Conservation (phyloP, 179 eudicot species). For the Vitellaria paradoxa region DNA sequence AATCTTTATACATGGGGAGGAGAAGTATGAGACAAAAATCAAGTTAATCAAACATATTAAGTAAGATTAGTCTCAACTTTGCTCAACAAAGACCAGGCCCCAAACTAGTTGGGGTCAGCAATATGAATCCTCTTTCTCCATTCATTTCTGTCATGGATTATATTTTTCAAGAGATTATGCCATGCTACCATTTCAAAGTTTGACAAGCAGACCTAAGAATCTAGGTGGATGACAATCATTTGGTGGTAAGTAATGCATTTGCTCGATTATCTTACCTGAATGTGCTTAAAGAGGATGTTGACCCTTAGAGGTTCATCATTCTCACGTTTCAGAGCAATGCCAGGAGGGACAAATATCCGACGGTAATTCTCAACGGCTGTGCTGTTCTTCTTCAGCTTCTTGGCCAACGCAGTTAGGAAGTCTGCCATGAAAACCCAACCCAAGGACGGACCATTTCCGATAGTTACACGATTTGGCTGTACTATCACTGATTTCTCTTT, state of each 20-base stretch:
- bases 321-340: conserved; percentile 53
- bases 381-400: conserved; percentile 61
- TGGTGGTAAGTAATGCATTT: no score
- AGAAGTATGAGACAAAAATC: background rate
- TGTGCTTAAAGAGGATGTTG: conserved; percentile 76
- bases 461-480: conserved; percentile 65
- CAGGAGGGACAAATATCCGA: conserved; percentile 69
- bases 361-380: conserved; percentile 68
- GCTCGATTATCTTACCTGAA: no score
- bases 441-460: conserved; percentile 70
- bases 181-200: no score
- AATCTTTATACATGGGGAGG: background rate
- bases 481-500: conserved; percentile 64
- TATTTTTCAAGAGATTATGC: no score
- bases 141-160: no score
- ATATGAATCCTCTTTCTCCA: no score
- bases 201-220: no score
- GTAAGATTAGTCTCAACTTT: background rate
- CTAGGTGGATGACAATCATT: no score
- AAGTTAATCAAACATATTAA: background rate
- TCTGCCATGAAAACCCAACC: conserved; percentile 85
- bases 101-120: no score
- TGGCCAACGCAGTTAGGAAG: conserved; percentile 54
- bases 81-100: no score
- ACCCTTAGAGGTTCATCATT: conserved; percentile 65